Base-by-base conservation (phyloP, 805 yeast genomes). In the Saccharomyces paradoxus region DNA sequence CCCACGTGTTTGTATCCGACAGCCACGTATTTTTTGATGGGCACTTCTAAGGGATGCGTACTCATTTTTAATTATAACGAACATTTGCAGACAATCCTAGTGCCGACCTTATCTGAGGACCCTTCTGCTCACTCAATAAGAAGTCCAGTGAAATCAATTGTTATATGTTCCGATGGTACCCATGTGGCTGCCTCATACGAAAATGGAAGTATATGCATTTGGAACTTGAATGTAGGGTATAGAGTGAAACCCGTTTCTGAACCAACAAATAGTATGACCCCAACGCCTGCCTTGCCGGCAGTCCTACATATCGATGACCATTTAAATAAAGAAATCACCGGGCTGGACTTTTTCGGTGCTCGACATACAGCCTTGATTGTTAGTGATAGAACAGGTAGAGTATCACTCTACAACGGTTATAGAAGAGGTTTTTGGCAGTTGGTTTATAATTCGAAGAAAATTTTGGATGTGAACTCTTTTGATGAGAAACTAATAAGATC, bases 61-160 rank as follows among this genome's bases (percentile, higher is more conserved):
- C 67, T 87, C 4, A 74, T 86, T 4, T 90, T 88, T 67, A 86
- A 84, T 61, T 84, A 83, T 57, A 78, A 78, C 48, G 96, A 91
- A 66, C 74, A 72, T 30, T 64, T 87, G 3, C 71, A 77, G 13
- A 70, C 71, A 47, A 74, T 77, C 7, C 53, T 70, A 28, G 52
- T 62, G 1, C 69, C 70, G 6, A 57, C 58, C 27, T 24, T 58
- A 21, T 14, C 24, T 2, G 26, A 31, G 24, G 46, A 50, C 29
- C 32, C 44, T 27, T 46, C 21, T 14, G 49, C 51, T 17, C 51
- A 56, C 31, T 50, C 55, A 28, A 28, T 66, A 13, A 65, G 74
- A 37, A 83, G 85, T 0, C 60, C 76, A 0, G 81, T 89, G 0
- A 77, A 86, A 0, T 56, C 81, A 2, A 63, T 90, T 26, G 74